Evolutionary conservation across 768 basidiomycete genomes (phyloP), one percentile per base, ranked within the genome.

Genomic region (Leucocoprinus birnbaumii): DNA sequence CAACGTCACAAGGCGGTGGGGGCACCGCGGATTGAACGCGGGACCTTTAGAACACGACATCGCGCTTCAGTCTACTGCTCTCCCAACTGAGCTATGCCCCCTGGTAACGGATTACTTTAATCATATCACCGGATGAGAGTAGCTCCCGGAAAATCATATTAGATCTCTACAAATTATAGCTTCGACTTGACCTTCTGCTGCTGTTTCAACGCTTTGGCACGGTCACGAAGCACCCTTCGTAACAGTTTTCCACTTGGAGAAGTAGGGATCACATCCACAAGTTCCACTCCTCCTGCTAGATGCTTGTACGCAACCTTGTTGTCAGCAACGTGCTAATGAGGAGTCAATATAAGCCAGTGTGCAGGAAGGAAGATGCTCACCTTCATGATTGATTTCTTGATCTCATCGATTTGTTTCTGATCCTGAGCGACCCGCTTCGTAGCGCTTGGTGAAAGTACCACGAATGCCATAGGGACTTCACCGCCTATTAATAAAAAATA

Each of bases 401-500:
- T 70, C 2, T 61, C 65, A 13, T 65, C 62, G 0, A 63, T 62
- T 24, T 70, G 67, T 22, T 1, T 56, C 1, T 71, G 65, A 45
- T 69, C 64, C 34, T 65, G 51, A 21, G 62, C 58, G 10, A 73
- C 65, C 26, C 71, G 70, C 48, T 68, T 48, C 3, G 73, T 66
- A 7, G 79, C 77, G n/a, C 72, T 66, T 2, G 66, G 59, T 5
- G 69, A 73, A 3, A 86, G 73, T 1, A 82, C 83, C 2, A 89
- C 77, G 60, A 82, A 89, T 3, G 87, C 89, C 62, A 88, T 63
- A 0, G 88, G 88, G 5, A 87, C 69, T 63, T 90, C 88, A 14
- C 88, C 88, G 56, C 72, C 76, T 79, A 14, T 35, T 21, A 46
- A 22, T 9, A 42, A 53, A 21, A 27, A 34, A 14, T 60, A 3